These are phyloP conservation scores for Pyrenochaeta sp. DNA, from an alignment of 2,329 filamentous ascomycete species.

Conservation along the genomic window DNA sequence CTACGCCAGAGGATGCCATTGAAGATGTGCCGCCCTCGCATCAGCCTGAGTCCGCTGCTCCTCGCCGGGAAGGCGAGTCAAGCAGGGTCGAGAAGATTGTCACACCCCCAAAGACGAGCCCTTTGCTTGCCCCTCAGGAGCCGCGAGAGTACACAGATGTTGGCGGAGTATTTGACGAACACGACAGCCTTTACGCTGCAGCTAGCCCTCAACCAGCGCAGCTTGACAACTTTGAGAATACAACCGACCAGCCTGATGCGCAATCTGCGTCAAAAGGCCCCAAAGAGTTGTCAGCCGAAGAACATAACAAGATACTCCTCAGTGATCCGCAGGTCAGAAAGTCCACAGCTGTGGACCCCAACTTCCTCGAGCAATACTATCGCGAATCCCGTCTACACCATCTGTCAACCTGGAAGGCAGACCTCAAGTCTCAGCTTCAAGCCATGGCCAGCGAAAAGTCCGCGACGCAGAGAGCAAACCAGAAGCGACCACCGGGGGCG, in stretches of 20 bases:
- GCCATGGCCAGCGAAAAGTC: constrained; percentile 76
- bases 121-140: constrained; percentile 21
- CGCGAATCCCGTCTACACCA: constrained; percentile 95
- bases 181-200: constrained; percentile 35
- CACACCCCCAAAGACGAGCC: constrained; percentile 44
- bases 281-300: constrained; percentile 77
- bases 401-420: constrained; percentile 94
- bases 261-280: constrained; percentile 1
- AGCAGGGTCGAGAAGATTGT: constrained; percentile 24
- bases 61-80: neutral
- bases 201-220: constrained; percentile 10
- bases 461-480: constrained; percentile 59
- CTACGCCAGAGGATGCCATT: constrained; percentile 35
- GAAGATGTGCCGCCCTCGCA: constrained; percentile 43
- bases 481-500: constrained; percentile 67
- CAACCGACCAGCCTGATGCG: constrained; percentile 5
- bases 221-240: constrained; percentile 10
- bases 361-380: constrained; percentile 94
- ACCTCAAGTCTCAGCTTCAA: constrained; percentile 89
- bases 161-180: constrained; percentile 15
- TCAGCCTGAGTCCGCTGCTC: constrained; percentile 46
- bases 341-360: constrained; percentile 89
- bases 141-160: constrained; percentile 4
- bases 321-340: constrained; percentile 86
- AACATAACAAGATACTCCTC: constrained; percentile 87